phyloP scores from a whole-genome alignment of 805 yeast species.

The Spathaspora hagerdaliae region DNA sequence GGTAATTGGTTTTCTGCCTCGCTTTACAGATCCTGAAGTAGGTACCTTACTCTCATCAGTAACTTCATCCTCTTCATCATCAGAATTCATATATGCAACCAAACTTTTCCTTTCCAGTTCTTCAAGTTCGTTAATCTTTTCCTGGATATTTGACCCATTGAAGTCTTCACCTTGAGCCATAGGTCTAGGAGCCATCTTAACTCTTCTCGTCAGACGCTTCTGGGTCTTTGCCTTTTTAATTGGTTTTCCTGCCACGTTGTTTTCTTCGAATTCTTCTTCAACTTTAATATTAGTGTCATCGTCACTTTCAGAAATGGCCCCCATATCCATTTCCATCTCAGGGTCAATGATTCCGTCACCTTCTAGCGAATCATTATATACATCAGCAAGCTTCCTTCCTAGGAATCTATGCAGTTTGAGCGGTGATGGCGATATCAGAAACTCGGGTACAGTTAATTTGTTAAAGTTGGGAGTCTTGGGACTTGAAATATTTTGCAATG shows the following conservation, averaged over 20 bases:
- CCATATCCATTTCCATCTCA: slow-evolving; percentile 12
- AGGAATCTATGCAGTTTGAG: slow-evolving; percentile 32
- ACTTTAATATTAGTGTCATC: slow-evolving; percentile 8
- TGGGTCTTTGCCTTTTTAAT: slow-evolving; percentile 39
- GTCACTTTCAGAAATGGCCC: slow-evolving; percentile 7
- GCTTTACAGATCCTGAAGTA: slow-evolving; percentile 4
- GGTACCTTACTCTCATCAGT: slow-evolving; percentile 4
- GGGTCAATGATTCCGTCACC: neutral
- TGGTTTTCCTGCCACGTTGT: slow-evolving; percentile 1
- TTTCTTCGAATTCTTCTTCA: slow-evolving; percentile 9
- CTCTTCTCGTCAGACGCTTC: slow-evolving; percentile 49
- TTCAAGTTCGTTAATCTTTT: slow-evolving; percentile 32
- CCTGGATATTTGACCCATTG: slow-evolving; percentile 38
- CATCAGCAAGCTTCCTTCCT: slow-evolving; percentile 34
- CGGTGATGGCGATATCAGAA: slow-evolving; percentile 46
- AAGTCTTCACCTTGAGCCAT: slow-evolving; percentile 24
- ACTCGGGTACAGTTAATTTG: slow-evolving; percentile 6
- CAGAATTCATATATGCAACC: slow-evolving; percentile 18
- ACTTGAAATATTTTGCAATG: neutral
- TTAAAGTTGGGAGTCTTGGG: slow-evolving; percentile 3
- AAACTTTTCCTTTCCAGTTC: slow-evolving; percentile 19
- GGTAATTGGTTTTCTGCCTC: slow-evolving; percentile 32
- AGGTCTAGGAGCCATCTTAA: slow-evolving; percentile 42
- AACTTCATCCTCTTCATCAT: slow-evolving; percentile 11
- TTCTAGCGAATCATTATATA: slow-evolving; percentile 40